Base-by-base conservation (phyloP, 1,284 basidiomycete species). In the Cryptococcus sp. region DNA sequence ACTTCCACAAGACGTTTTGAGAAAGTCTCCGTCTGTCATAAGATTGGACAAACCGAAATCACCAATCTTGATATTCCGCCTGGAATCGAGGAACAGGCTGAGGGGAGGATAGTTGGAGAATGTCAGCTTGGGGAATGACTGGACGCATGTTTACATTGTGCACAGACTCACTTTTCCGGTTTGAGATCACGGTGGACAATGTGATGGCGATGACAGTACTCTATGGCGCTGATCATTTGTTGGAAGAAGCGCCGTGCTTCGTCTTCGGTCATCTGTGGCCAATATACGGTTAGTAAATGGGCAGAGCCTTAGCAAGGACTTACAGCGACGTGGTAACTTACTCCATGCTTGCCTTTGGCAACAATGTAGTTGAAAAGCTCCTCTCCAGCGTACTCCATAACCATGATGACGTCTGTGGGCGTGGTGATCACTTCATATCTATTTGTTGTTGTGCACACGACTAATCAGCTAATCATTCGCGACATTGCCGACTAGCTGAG, bases 321-420 rank as follows among this genome's bases (percentile, higher is more conserved):
- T 16, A 20, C 17, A 22, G 45, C 23, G 16, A 20, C 17, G 45
- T 29, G 16, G 17, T 8, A 25, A 66, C 74, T 58, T 52, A 76
- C 73, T 45, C 75, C 73, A 52, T 74, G 79, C 63, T 79, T 79
- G 20, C 93, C 93, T 62, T 93, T 86, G 17, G 84, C 83, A 57
- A 95, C 92, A 72, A 96, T 95, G 79, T 93, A 95, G 78, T 96
- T 93, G 83, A 96, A 96, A 19, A 96, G 84, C 73, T 97, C 93
- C 59, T 91, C 92, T 1, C 89, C 89, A 0, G 91, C 92, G 70
- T 87, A 93, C 76, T 97, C 93, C 63, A 96, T 87, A 38, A 96
- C 93, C 80, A 97, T 95, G 77, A 96, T 93, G 69, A 96, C 95
- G 74, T 96, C 91, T 2, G 88, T 91, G 0, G 89, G 85, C 0